A percentile compares a stretch with the other conserved stretches of the same genome.
These are phyloP conservation scores for Solanum peruvianum DNA, from an alignment of 257 asterid genomes.

Conservation along the genomic window DNA sequence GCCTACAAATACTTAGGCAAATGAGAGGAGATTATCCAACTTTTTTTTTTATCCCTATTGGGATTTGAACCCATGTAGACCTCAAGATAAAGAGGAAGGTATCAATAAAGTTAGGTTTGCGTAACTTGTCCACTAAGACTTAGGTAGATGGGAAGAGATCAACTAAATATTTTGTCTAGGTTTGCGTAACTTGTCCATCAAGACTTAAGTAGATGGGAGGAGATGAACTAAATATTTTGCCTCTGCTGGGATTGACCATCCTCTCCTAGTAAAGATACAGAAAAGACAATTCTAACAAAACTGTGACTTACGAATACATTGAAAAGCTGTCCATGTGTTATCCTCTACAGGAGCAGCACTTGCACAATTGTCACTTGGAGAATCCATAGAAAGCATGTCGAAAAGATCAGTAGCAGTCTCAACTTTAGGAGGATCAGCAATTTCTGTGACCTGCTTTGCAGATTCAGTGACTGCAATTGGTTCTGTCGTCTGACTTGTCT, in stretches of 20 bases:
- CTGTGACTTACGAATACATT: slow-evolving; percentile 46
- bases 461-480: slow-evolving; percentile 38
- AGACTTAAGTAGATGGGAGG: not conserved
- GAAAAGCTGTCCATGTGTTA: slow-evolving; percentile 83
- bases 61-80: not conserved
- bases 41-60: not conserved
- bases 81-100: not conserved
- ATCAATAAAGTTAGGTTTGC: not conserved
- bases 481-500: slow-evolving; percentile 42
- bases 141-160: not conserved
- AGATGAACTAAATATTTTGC: not conserved
- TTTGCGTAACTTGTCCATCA: not conserved
- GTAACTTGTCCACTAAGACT: not conserved
- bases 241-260: not conserved
- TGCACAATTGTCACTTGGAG: slow-evolving; percentile 39
- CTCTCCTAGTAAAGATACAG: not conserved
- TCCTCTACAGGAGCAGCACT: slow-evolving; percentile 53
- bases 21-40: not conserved
- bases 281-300: not conserved
- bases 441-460: slow-evolving; percentile 32
- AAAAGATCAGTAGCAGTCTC: slow-evolving; percentile 89
- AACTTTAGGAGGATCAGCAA: slow-evolving; percentile 53
- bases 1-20: not conserved
- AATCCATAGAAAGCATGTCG: slow-evolving; percentile 73
- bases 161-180: not conserved